These are phyloP conservation scores for Calonectria fujianensis DNA, from an alignment of 2,329 filamentous ascomycete species.

Conservation along the genomic window DNA sequence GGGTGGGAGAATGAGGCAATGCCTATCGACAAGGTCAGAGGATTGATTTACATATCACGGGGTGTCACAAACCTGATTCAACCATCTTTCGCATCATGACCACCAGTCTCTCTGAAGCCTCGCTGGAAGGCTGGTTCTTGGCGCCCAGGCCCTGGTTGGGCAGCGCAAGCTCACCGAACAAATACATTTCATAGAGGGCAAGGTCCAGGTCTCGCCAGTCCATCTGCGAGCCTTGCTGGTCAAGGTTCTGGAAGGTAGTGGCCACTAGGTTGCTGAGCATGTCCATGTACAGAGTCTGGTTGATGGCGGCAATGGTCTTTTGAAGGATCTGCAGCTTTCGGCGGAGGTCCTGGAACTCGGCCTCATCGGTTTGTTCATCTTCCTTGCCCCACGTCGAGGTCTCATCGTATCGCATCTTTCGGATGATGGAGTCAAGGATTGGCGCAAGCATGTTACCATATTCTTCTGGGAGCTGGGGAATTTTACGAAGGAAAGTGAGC, in stretches of 20 bases:
- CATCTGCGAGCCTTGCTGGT: constrained; percentile 82
- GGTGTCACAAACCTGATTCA: constrained; percentile 81
- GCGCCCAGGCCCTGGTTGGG: constrained; percentile 89
- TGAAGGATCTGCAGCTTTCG: constrained; percentile 93
- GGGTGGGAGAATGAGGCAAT: constrained; percentile 92
- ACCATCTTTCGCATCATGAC: constrained; percentile 98
- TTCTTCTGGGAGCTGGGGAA: constrained; percentile 81
- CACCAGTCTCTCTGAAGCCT: constrained; percentile 87
- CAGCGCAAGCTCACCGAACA: constrained; percentile 96
- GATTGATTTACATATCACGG: constrained; percentile 17
- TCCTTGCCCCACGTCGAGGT: constrained; percentile 95
- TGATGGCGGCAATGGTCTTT: constrained; percentile 92
- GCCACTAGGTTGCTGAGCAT: constrained; percentile 92
- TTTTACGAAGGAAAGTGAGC: constrained; percentile 90
- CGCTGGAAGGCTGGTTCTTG: constrained; percentile 87
- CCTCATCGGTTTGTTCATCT: constrained; percentile 96
- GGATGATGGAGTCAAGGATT: constrained; percentile 92
- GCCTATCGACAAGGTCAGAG: constrained; percentile 70
- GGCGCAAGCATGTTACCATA: constrained; percentile 90
- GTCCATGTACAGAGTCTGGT: constrained; percentile 91
- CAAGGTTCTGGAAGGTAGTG: constrained; percentile 87
- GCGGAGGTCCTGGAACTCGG: constrained; percentile 95
- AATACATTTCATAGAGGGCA: constrained; percentile 94
- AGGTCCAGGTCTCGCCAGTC: constrained; percentile 98
- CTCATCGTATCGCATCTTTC: constrained; percentile 98